These are phyloP conservation scores for Annulohypoxylon maeteangense DNA, from an alignment of 495 filamentous ascomycete genomes.

Conservation along the genomic window DNA sequence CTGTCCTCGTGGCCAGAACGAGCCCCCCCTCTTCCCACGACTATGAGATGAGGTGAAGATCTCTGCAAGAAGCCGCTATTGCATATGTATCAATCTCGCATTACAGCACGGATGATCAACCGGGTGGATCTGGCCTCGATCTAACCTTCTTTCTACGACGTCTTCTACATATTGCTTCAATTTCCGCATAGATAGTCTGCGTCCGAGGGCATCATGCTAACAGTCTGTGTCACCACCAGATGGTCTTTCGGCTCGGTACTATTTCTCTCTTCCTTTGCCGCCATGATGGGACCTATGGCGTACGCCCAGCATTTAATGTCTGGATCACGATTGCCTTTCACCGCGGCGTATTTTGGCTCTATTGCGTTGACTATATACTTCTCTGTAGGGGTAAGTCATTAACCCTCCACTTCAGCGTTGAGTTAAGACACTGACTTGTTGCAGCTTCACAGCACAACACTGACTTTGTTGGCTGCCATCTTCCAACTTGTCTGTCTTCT, in stretches of 20 bases:
- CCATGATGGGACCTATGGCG: slow-evolving; percentile 85
- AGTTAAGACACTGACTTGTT: slow-evolving; percentile 39
- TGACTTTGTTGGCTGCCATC: slow-evolving; percentile 85
- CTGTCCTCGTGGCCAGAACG: slow-evolving; percentile 37
- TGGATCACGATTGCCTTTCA: slow-evolving; percentile 87
- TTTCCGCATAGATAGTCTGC: slow-evolving; percentile 8
- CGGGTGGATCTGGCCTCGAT: slow-evolving; percentile 37
- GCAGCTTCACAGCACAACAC: slow-evolving; percentile 80
- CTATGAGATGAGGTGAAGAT: slow-evolving; percentile 35
- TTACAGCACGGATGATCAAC: slow-evolving; percentile 41
- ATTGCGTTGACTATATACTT: slow-evolving; percentile 92
- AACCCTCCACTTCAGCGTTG: not conserved
- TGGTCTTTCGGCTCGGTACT: slow-evolving; percentile 93
- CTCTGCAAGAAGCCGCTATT: slow-evolving; percentile 46
- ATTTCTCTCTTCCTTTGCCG: slow-evolving; percentile 93
- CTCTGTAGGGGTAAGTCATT: slow-evolving; percentile 81
- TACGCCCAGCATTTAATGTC: slow-evolving; percentile 90
- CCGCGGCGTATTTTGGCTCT: slow-evolving; percentile 95
- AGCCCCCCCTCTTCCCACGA: slow-evolving; percentile 26
- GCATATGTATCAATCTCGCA: slow-evolving; percentile 49
- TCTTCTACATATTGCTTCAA: slow-evolving; percentile 9
- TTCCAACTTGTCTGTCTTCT: slow-evolving; percentile 82
- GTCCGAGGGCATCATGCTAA: slow-evolving; percentile 24
- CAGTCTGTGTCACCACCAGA: slow-evolving; percentile 58
- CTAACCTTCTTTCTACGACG: slow-evolving; percentile 41